Base-by-base conservation (phyloP, 78 protist species). In the Guillardia theta region DNA sequence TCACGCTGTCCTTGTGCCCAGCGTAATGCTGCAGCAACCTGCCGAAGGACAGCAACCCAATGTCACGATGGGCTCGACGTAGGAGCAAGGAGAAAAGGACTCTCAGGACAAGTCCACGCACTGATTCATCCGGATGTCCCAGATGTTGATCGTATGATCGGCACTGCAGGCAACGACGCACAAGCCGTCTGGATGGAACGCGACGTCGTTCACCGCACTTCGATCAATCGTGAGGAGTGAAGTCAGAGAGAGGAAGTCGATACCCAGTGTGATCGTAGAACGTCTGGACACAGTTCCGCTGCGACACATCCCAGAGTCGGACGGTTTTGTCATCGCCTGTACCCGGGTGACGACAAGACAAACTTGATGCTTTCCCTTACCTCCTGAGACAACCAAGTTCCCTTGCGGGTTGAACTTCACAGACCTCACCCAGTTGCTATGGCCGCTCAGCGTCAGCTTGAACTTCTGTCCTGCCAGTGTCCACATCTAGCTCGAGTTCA, bases 311-410 rank as follows among this genome's bases (percentile, higher is more conserved):
- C 98, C 98, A 98, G 41, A 98, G 80, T 24, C 95, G 93, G 37
- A 98, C 97, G 1, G 97, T 94, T 92, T 94, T 95, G 96, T 98
- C 99, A 47, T 98, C 99, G 21, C 95, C n/a, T n/a, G n/a, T n/a
- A n/a, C n/a, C n/a, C n/a, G n/a, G n/a, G n/a, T n/a, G n/a, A n/a
- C n/a, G n/a, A n/a, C n/a, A n/a, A n/a, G n/a, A n/a, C n/a, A n/a
- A n/a, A n/a, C n/a, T n/a, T n/a, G n/a, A n/a, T n/a, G n/a, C n/a
- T n/a, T n/a, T n/a, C n/a, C n/a, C n/a, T n/a, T n/a, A n/a, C n/a
- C 33, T 4, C 96, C 96, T 0, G 97, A 92, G 8, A 94, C 94
- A 4, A 94, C 64, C 64, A 96, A 36, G 19, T 98, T 88, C 4
- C 93, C 96, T 58, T 97, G 98, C 0, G 50, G 97, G 15, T 92